Evolutionary conservation across 768 basidiomycete genomes (phyloP).

Genomic region (Coprinellus aureogranulatus): DNA sequence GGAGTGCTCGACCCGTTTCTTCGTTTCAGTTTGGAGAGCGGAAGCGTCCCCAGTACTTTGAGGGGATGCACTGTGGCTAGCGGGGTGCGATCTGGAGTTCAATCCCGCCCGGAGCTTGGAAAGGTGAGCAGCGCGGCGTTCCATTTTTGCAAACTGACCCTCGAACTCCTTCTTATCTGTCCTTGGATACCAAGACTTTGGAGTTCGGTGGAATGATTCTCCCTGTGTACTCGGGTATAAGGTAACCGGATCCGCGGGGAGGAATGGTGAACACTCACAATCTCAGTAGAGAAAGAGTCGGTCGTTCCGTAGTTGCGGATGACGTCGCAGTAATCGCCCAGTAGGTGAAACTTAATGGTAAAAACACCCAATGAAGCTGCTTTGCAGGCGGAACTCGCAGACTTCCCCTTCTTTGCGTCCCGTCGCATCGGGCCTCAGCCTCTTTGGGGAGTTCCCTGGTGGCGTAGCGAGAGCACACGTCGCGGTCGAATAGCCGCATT

Average conservation of each 20-base stretch:
- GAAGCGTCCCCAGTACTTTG: too few species aligned
- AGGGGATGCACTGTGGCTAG: too few species aligned
- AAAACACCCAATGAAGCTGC: neutral
- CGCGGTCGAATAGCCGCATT: neutral
- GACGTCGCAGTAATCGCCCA: neutral
- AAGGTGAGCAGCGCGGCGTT: neutral
- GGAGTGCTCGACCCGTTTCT: too few species aligned
- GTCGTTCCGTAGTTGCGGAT: neutral
- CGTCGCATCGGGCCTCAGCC: neutral
- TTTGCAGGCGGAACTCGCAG: too few species aligned
- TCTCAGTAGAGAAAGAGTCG: neutral
- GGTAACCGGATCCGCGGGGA: neutral
- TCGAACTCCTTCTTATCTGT: neutral
- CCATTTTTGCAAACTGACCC: neutral
- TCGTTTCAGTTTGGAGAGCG: too few species aligned
- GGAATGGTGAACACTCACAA: neutral
- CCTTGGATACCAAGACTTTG: neutral
- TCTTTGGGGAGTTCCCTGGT: conserved; percentile 1
- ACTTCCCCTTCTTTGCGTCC: neutral
- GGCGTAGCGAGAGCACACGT: too few species aligned
- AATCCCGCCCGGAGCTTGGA: neutral
- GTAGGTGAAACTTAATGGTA: neutral
- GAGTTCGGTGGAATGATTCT: neutral
- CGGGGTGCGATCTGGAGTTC: neutral
- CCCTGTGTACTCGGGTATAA: too few species aligned